Evolutionary conservation across 805 yeast genomes (phyloP).

Genomic region (Metschnikowia vanudenii): DNA sequence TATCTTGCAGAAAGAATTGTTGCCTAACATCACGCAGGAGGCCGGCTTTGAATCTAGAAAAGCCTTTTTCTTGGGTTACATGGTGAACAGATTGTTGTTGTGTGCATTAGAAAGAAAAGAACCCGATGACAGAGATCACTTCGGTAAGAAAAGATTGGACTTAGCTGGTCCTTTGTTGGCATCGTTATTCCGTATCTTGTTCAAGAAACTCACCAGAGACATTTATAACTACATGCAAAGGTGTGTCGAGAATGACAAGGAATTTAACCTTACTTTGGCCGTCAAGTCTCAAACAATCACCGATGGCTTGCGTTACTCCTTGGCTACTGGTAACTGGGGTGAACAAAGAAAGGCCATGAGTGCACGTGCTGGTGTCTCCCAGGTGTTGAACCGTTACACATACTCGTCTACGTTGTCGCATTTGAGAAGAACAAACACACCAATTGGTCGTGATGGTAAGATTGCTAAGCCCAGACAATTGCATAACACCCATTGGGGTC

Average conservation of each 20-base stretch:
- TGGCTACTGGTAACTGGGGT: conserved; percentile 99
- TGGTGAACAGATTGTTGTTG: conserved; percentile 90
- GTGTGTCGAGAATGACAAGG: conserved; percentile 97
- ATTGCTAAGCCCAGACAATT: conserved; percentile 98
- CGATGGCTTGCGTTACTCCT: conserved; percentile 93
- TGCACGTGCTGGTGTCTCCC: conserved; percentile 98
- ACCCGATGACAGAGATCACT: conserved; percentile 99
- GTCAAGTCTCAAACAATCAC: conserved; percentile 97
- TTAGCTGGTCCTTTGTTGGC: conserved; percentile 98
- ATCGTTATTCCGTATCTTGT: conserved; percentile 88
- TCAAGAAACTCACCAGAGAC: conserved; percentile 93
- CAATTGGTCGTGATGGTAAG: conserved; percentile 99
- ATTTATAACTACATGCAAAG: conserved; percentile 98
- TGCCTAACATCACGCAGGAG: conserved; percentile 96
- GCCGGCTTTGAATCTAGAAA: conserved; percentile 97
- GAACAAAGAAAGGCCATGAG: conserved; percentile 99
- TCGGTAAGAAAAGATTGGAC: conserved; percentile 97
- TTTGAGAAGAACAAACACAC: conserved; percentile 98
- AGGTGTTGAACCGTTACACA: conserved; percentile 95
- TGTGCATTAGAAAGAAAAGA: conserved; percentile 97
- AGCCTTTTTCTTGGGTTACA: conserved; percentile 95
- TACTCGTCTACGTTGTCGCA: conserved; percentile 98
- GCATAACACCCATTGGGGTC: conserved; percentile 99
- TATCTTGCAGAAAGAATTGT: conserved; percentile 89
- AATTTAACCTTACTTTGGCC: conserved; percentile 92